Evolutionary conservation across 768 basidiomycete species (phyloP).

Genomic region (Calvatia gigantea): DNA sequence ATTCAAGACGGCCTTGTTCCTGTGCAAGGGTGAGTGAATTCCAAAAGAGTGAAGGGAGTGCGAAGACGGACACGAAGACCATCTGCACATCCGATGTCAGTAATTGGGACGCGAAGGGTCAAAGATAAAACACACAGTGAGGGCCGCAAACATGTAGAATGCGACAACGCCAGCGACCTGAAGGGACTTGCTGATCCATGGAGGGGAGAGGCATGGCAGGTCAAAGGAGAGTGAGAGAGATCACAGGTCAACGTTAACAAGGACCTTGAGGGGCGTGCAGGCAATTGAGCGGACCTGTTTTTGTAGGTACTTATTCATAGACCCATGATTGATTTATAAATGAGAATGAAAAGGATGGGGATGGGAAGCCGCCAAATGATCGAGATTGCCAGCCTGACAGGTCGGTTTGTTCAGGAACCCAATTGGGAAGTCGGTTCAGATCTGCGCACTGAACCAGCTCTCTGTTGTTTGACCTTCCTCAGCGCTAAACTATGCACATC

Average conservation of each 20-base stretch:
- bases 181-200: conserved; percentile 31
- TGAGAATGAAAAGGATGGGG: neutral
- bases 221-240: conserved; percentile 2
- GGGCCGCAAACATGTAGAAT: conserved; percentile 76
- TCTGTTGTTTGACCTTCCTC: neutral
- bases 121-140: conserved; percentile 50
- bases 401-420: conserved; percentile 3
- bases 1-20: conserved; percentile 75
- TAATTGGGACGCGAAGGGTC: conserved; percentile 3
- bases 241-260: neutral
- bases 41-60: neutral
- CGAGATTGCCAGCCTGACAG: neutral
- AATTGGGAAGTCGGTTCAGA: conserved; percentile 4
- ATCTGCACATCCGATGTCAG: conserved; percentile 28
- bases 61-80: conserved; percentile 44
- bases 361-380: neutral
- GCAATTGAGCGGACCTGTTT: conserved; percentile 6
- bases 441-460: neutral
- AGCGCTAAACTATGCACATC: too few relatives aligned
- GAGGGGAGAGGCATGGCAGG: conserved; percentile 25
- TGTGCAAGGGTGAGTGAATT: conserved; percentile 24
- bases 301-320: neutral
- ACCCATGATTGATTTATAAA: conserved; percentile 4
- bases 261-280: neutral
- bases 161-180: conserved; percentile 68